phyloP scores from a whole-genome alignment of 495 filamentous ascomycete species.

The Zalerion maritima region DNA sequence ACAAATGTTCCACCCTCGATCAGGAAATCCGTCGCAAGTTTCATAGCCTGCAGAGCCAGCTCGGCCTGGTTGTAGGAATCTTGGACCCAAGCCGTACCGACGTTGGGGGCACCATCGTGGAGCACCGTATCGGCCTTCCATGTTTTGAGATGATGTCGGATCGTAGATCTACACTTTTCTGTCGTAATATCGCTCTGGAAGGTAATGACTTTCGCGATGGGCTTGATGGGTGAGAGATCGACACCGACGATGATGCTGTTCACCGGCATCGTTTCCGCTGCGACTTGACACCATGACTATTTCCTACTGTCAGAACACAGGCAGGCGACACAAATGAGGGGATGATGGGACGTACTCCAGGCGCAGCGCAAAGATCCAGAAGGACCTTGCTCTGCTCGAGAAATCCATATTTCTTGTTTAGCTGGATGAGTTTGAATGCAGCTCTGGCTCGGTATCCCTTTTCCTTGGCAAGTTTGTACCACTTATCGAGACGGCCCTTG shows the following conservation, averaged over 20 bases:
- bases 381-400: constrained; percentile 91
- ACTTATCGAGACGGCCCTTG: constrained; percentile 98
- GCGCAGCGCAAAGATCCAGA: constrained; percentile 93
- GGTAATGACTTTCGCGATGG: constrained; percentile 81
- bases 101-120: constrained; percentile 95
- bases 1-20: constrained; percentile 85
- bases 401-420: constrained; percentile 98
- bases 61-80: constrained; percentile 98
- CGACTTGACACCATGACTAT: constrained; percentile 96
- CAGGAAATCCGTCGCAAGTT: constrained; percentile 87
- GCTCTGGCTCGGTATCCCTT: constrained; percentile 94
- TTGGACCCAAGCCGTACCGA: constrained; percentile 95
- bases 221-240: constrained; percentile 89
- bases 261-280: constrained; percentile 82
- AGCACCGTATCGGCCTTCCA: constrained; percentile 98
- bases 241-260: constrained; percentile 88
- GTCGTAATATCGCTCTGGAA: constrained; percentile 98
- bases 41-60: constrained; percentile 79
- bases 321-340: constrained; percentile 1
- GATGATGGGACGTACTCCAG: constrained; percentile 51
- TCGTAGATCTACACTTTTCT: constrained; percentile 88
- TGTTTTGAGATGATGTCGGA: constrained; percentile 79
- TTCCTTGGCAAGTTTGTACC: constrained; percentile 82
- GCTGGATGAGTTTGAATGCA: constrained; percentile 95
- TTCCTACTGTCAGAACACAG: constrained; percentile 17